Evolutionary conservation across 352 stramenopile species (phyloP), one percentile per base, ranked within the genome.

Genomic region (Globisporangium echinulatum): DNA sequence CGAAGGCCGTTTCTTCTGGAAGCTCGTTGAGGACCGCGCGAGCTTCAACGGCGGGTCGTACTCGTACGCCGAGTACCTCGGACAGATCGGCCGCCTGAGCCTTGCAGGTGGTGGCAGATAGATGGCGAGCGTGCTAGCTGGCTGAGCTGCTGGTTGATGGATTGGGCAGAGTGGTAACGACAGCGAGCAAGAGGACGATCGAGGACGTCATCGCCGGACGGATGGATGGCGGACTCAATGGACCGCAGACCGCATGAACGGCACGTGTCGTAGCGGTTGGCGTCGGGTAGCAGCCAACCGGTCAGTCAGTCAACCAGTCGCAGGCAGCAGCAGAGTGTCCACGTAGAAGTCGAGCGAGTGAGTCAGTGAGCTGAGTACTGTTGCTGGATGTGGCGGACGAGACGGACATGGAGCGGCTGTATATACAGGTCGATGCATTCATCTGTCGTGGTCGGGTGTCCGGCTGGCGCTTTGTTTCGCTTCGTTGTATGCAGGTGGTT

Each of bases 11-110:
- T 99, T 98, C 77, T 99, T 95, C 71, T 92, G 93, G 92, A 96
- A 98, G 66, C 83, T 99, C 51, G 91, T 99, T 49, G 97, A 99
- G 81, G 97, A 99, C 77, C 86, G 96, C 58, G 96, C 97, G 54
- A 97, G 90, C 53, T 99, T 99, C 82, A 84, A 85, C 42, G 97
- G 97, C 37, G 97, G 97, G 37, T 97, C 94, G 42, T 98, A 97
- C 71, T 98, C 92, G 58, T 99, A 99, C 77, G 82, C 89, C 48
- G 97, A 99, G 76, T 99, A 98, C 75, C 87, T 99, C 68, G 81
- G 81, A 36, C 79, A 94, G 70, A 88, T 96, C 67, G 93, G 73
- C 57, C 84, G 87, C 54, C 61, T 91, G 71, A 92, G 81, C 55
- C 60, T 93, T 36, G 68, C 61, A 47, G 67, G 66, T 43, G 58